Evolutionary conservation across 2,329 filamentous ascomycete genomes (phyloP), one percentile per base, ranked within the genome.

Genomic region (Trichoderma cornu-damae): DNA sequence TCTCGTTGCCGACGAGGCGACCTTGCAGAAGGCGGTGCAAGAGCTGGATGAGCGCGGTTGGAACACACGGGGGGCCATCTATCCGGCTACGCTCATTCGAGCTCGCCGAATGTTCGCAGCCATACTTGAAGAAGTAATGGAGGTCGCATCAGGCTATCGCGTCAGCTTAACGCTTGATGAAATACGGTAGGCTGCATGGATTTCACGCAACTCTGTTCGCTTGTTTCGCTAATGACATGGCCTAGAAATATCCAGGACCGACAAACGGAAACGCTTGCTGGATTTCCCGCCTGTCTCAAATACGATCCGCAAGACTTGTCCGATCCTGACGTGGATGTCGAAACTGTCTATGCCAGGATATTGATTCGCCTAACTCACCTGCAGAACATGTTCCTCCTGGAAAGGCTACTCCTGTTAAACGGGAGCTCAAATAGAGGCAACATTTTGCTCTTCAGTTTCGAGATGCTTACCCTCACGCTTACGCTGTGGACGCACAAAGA

Each of bases 331-430:
- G 37, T 69, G 1, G 61, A 70, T 3, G 60, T 70, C 0, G 61
- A 69, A 0, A 64, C 66, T 0, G 60, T 79, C 0, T 79, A 79
- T 46, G 69, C 71, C 5, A 70, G 77, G 2, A 72, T 80, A 12
- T 66, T 83, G 1, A 67, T 80, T 0, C 72, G 72, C 2, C 70
- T 83, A 2, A 73, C 78, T 20, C 76, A 81, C 40, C 67, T 83
- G 0, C 78, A 84, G 46, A 84, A 83, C 35, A 70, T 81, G 4
- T 84, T 86, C 58, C 75, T 86, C 12, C 69, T 84, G 7, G 79
- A 85, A 57, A 73, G 83, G 14, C 73, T 85, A 0, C 68, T 85
- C 4, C 71, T 79, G 24, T 80, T 79, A 16, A 66, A 69, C 3
- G 71, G 73, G 0, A 66, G 72, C 8, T 63, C 68, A 0, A 70